phyloP scores from a whole-genome alignment of 306 rosid species.

The Medicago arabica region DNA sequence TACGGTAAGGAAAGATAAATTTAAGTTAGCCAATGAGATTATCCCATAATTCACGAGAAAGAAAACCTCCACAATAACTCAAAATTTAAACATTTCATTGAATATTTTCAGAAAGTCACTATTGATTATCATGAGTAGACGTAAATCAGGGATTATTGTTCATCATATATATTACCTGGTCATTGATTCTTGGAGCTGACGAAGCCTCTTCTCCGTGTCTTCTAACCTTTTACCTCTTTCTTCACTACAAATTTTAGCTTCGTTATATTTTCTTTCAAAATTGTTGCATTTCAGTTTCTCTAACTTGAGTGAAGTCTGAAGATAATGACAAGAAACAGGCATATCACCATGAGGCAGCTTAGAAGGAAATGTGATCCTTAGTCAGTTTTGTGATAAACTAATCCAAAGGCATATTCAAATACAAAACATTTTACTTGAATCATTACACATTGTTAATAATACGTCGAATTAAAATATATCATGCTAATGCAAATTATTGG shows the following conservation, averaged over 20 bases:
- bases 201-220: conserved; percentile 74
- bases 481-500: conserved; percentile 7
- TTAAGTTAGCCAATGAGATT: conserved; percentile 24
- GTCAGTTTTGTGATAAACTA: conserved; percentile 39
- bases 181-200: conserved; percentile 78
- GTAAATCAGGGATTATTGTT: conserved; percentile 33
- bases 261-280: conserved; percentile 68
- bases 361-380: conserved; percentile 24
- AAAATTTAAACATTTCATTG: conserved; percentile 28
- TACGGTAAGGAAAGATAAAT: conserved; percentile 26
- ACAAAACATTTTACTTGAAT: conserved; percentile 25
- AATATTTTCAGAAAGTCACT: conserved; percentile 30
- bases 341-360: conserved; percentile 40
- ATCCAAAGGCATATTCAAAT: conserved; percentile 32
- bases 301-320: conserved; percentile 58
- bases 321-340: conserved; percentile 42
- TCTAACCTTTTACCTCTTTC: conserved; percentile 65
- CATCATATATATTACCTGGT: conserved; percentile 56
- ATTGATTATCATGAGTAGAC: conserved; percentile 19
- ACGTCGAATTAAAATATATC: conserved; percentile 11
- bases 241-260: conserved; percentile 61
- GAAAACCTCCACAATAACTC: conserved; percentile 25
- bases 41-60: conserved; percentile 20
- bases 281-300: conserved; percentile 67
- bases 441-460: conserved; percentile 20